These are phyloP conservation scores for Hondaea fermentalgiana DNA, from an alignment of 108 stramenopile species.

Conservation along the genomic window DNA sequence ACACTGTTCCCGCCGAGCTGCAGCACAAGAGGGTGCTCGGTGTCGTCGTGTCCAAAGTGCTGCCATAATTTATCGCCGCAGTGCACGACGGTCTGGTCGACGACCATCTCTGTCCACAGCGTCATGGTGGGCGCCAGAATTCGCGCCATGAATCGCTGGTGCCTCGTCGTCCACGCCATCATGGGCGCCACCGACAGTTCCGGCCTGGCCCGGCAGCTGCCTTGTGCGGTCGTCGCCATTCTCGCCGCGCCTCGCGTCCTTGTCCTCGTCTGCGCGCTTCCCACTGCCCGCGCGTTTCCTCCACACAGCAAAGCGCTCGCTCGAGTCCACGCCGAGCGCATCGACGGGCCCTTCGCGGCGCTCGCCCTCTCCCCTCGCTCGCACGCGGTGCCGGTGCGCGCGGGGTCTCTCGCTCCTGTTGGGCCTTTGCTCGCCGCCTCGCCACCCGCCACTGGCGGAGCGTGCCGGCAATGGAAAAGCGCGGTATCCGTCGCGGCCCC, in stretches of 20 bases:
- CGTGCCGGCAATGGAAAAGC: too few relatives aligned
- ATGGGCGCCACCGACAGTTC: conserved; percentile 78
- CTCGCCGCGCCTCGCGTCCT: not conserved
- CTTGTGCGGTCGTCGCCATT: not conserved
- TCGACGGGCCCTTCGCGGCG: too few relatives aligned
- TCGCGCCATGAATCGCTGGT: conserved; percentile 80
- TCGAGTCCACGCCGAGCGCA: too few relatives aligned
- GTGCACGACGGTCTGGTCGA: conserved; percentile 70
- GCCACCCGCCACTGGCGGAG: too few relatives aligned
- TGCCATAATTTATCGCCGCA: not conserved
- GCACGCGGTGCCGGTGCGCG: too few relatives aligned
- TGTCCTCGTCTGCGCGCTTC: not conserved
- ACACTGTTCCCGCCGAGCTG: conserved; percentile 93
- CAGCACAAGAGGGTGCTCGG: conserved; percentile 57
- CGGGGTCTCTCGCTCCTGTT: too few relatives aligned
- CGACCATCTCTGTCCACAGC: conserved; percentile 97
- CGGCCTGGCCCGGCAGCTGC: not conserved
- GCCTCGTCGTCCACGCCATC: conserved; percentile 98
- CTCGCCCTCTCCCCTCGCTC: too few relatives aligned
- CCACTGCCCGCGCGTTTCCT: too few relatives aligned
- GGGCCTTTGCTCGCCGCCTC: too few relatives aligned
- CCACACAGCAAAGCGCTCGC: too few relatives aligned
- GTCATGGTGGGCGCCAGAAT: conserved; percentile 67
- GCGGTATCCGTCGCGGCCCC: too few relatives aligned
- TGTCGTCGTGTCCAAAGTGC: not conserved